Evolutionary conservation across 2,329 filamentous ascomycete species (phyloP).

Genomic region (Penicillium decumbens): DNA sequence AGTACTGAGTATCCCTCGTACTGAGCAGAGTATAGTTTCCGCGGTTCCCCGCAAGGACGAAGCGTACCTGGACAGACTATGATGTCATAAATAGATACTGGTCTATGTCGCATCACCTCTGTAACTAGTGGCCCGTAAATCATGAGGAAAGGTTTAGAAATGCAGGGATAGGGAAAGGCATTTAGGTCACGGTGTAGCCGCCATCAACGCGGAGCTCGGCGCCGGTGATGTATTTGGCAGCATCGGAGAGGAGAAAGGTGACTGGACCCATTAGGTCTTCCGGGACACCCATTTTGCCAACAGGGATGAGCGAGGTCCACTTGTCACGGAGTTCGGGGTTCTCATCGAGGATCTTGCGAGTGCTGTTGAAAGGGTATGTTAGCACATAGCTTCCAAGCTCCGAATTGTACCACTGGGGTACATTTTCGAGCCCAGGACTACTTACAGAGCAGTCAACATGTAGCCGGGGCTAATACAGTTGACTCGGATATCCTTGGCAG

Average conservation of each 20-base stretch:
- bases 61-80: too few relatives aligned
- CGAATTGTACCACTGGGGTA: not conserved
- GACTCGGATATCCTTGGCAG: constrained; percentile 77
- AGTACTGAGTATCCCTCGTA: too few relatives aligned
- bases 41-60: too few relatives aligned
- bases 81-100: not conserved
- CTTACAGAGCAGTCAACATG: constrained; percentile 90
- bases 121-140: constrained; percentile 5
- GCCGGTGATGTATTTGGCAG: constrained; percentile 67
- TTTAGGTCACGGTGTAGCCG: constrained; percentile 76
- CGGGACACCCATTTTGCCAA: constrained; percentile 88
- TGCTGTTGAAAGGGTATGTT: constrained; percentile 48
- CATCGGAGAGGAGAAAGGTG: constrained; percentile 77
- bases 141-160: constrained; percentile 3
- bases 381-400: not conserved
- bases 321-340: constrained; percentile 84
- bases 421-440: not conserved
- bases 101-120: constrained; percentile 15
- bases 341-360: constrained; percentile 88
- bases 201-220: constrained; percentile 79
- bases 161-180: not conserved
- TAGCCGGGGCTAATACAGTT: constrained; percentile 96
- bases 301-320: constrained; percentile 88
- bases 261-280: constrained; percentile 92
- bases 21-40: too few relatives aligned